These are phyloP conservation scores for Dorcoceras hygrometricum DNA, from an alignment of 257 asterid genomes.

Conservation along the genomic window DNA sequence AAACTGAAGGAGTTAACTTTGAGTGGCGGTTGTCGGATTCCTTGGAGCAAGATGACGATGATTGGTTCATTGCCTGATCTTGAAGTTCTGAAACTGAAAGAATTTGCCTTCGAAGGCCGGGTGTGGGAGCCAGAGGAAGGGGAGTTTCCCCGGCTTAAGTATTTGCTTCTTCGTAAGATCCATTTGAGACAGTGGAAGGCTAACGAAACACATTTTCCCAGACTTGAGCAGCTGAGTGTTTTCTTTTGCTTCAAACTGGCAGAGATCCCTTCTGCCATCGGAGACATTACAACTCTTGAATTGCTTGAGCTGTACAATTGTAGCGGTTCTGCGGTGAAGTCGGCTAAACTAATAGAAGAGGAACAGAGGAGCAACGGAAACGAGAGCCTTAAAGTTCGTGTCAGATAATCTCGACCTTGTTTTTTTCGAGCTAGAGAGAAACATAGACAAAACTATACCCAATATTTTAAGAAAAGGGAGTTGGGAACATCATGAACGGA, in stretches of 20 bases:
- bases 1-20: constrained; percentile 10
- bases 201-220: constrained; percentile 7
- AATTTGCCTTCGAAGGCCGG: neutral
- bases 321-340: neutral
- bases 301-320: neutral
- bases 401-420: neutral
- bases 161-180: constrained; percentile 1
- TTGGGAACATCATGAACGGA: too few species aligned
- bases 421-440: too few species aligned
- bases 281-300: constrained; percentile 3
- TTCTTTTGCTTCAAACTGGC: neutral
- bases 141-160: neutral
- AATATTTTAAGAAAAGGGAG: too few species aligned
- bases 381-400: neutral
- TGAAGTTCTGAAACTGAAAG: constrained; percentile 21
- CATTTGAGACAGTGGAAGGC: constrained; percentile 13
- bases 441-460: too few species aligned
- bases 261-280: constrained; percentile 17
- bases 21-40: constrained; percentile 11
- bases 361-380: constrained; percentile 12
- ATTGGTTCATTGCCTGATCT: constrained; percentile 13
- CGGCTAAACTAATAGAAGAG: constrained; percentile 2
- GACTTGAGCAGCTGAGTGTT: constrained; percentile 1
- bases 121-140: constrained; percentile 22
- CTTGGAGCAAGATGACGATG: neutral